Conservation (phyloP, 1,284 basidiomycete genomes). For the Blastosporella zonata region DNA sequence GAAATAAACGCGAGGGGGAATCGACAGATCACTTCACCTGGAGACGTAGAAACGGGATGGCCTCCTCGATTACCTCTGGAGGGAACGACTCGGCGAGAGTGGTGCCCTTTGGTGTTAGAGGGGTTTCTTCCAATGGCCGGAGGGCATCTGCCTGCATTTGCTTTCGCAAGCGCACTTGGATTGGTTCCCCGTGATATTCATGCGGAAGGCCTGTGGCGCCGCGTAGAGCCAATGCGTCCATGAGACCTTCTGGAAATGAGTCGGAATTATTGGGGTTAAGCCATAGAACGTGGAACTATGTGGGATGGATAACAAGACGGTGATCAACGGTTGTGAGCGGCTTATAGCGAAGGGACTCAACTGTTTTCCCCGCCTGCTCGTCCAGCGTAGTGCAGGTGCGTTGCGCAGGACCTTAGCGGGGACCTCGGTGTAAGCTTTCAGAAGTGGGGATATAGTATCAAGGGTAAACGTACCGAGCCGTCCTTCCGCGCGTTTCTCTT, state of each 20-base stretch:
- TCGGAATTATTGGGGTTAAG: constrained; percentile 62
- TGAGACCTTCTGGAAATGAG: constrained; percentile 62
- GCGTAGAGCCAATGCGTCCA: constrained; percentile 52
- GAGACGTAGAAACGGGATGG: constrained; percentile 62
- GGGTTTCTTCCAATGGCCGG: constrained; percentile 41
- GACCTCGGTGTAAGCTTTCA: constrained; percentile 4
- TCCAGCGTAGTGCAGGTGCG: constrained; percentile 71
- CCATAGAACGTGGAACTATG: constrained; percentile 77
- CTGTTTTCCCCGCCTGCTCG: constrained; percentile 63
- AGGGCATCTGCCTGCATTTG: constrained; percentile 73
- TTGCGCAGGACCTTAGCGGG: constrained; percentile 49
- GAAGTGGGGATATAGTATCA: neutral
- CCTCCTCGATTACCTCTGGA: constrained; percentile 61
- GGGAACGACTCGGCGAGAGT: constrained; percentile 38
- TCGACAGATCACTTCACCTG: constrained; percentile 43
- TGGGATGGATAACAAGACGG: neutral
- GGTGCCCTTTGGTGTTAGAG: constrained; percentile 24
- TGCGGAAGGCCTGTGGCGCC: constrained; percentile 27
- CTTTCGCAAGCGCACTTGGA: constrained; percentile 52
- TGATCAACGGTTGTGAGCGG: neutral
- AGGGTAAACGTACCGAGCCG: constrained; percentile 41
- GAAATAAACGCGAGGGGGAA: constrained; percentile 8
- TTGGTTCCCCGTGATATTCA: constrained; percentile 28
- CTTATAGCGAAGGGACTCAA: constrained; percentile 30
- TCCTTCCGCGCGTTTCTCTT: constrained; percentile 68